Evolutionary conservation across 306 rosid genomes (phyloP), one percentile per base, ranked within the genome.

Genomic region (Vicia sativa): DNA sequence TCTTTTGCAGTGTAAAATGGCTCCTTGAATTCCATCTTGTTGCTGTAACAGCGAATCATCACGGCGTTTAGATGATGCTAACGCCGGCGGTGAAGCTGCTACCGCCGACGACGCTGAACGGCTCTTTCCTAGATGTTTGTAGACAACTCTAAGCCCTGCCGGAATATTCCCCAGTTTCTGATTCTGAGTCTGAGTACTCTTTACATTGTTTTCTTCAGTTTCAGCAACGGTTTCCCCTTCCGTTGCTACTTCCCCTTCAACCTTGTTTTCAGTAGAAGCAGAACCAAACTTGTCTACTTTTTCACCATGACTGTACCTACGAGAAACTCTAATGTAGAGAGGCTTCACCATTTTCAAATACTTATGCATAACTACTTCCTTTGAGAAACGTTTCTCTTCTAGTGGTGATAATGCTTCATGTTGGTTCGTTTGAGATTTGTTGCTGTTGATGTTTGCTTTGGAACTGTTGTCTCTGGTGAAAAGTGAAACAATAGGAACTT

Each of bases 1-100:
- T 13, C 89, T 85, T 78, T 95, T 95, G 87, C 99, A 95, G 65
- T 95, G 99, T 49, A 95, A 78, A 68, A 95, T 95, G 72, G 99
- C 99, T 45, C 99, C 84, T 62, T 95, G 99, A 77, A 95, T 95
- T 16, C 92, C 96, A 72, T 95, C 99, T 71, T 95, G 97, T 43
- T 95, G 99, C 80, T 88, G 96, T 74, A 90, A 70, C 35, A 95
- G 86, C 2, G 99, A 95, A 65, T 95, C 99, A 41, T 95, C 97
- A 12, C 91, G 82, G 39, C 97, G 82, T 67, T 79, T 76, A 0
- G 97, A 76, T 7, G 84, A 67, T 37, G 74, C 77, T 0, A 55
- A 55, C 14, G 70, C 83, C 7, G 89, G 3, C 3, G 96, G 88
- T 29, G 80, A 85, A 3, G 86, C 99, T 0, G 87, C 90, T 15